Evolutionary conservation across 2,329 filamentous ascomycete species (phyloP).

Genomic region (Colletotrichum ledebouriae): DNA sequence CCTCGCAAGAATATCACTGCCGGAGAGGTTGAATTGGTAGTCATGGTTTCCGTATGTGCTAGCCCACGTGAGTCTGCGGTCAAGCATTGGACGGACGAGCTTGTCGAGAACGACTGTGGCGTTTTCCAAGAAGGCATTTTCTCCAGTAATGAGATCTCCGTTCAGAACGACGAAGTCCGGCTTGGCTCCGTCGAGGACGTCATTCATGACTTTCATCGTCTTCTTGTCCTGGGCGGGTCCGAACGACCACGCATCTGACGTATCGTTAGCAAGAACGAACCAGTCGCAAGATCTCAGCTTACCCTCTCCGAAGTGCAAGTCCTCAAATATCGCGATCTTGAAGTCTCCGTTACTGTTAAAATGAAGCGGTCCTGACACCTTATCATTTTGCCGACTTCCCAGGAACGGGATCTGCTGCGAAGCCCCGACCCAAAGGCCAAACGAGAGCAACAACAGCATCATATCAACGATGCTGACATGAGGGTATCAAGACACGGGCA

Average conservation of each 20-base stretch:
- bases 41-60: conserved; percentile 82
- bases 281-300: conserved; percentile 43
- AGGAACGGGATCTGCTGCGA: neutral
- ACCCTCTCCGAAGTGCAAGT: conserved; percentile 81
- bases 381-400: conserved; percentile 9
- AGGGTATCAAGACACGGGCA: neutral
- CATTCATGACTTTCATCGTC: conserved; percentile 68
- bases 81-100: conserved; percentile 69
- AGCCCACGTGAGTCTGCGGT: conserved; percentile 70
- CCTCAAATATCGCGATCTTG: conserved; percentile 73
- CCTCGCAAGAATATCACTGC: conserved; percentile 57
- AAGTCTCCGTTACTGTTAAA: conserved; percentile 62
- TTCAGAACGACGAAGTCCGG: conserved; percentile 76
- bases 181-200: conserved; percentile 65
- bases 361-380: conserved; percentile 44
- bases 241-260: conserved; percentile 59
- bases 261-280: neutral
- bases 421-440: conserved; percentile 1
- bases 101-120: conserved; percentile 69
- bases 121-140: conserved; percentile 70
- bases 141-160: conserved; percentile 79
- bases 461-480: neutral
- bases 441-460: neutral
- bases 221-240: conserved; percentile 68
- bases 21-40: conserved; percentile 68